phyloP scores from a whole-genome alignment of 768 basidiomycete species.

The Nevesoporus exiguus region DNA sequence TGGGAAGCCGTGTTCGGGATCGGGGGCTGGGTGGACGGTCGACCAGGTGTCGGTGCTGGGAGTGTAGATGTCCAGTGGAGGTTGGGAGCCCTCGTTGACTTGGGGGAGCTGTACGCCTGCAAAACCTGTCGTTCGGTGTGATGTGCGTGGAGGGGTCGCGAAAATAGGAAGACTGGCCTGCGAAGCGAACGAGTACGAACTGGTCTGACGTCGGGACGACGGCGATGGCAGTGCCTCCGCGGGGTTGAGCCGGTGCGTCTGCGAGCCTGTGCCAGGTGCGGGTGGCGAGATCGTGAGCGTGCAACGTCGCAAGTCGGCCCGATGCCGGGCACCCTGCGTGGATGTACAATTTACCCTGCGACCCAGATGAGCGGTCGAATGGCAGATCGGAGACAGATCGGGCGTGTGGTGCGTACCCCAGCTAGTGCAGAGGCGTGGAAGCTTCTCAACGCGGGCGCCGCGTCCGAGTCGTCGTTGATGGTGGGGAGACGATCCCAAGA shows the following conservation, averaged over 20 bases:
- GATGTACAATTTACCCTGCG: conserved; percentile 22
- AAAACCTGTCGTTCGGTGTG: conserved; percentile 25
- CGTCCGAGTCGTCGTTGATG: conserved; percentile 24
- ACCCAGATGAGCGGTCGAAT: too few species aligned
- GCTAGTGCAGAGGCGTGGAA: conserved; percentile 34
- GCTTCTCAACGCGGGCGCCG: conserved; percentile 34
- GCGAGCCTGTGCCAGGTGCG: conserved; percentile 32
- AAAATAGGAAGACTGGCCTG: conserved; percentile 17
- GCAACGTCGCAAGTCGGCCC: conserved; percentile 31
- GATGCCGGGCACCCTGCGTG: conserved; percentile 40
- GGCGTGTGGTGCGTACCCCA: conserved; percentile 20
- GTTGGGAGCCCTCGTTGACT: conserved; percentile 5
- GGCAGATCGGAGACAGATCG: too few species aligned
- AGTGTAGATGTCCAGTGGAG: conserved; percentile 36
- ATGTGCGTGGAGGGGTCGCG: fast-evolving
- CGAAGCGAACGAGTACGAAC: conserved; percentile 37
- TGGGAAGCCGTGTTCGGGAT: conserved; percentile 29
- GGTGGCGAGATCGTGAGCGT: conserved; percentile 28
- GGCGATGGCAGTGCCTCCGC: conserved; percentile 41
- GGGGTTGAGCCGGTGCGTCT: conserved; percentile 36
- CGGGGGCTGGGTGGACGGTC: conserved; percentile 22
- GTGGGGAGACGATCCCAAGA: conserved; percentile 32
- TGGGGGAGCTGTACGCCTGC: conserved; percentile 35
- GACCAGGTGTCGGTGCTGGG: conserved; percentile 23
- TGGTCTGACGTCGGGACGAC: conserved; percentile 16